A percentile compares a stretch with the other conserved stretches of the same genome.
phyloP scores from a whole-genome alignment of 306 rosid species.

The Fragaria vesca region DNA sequence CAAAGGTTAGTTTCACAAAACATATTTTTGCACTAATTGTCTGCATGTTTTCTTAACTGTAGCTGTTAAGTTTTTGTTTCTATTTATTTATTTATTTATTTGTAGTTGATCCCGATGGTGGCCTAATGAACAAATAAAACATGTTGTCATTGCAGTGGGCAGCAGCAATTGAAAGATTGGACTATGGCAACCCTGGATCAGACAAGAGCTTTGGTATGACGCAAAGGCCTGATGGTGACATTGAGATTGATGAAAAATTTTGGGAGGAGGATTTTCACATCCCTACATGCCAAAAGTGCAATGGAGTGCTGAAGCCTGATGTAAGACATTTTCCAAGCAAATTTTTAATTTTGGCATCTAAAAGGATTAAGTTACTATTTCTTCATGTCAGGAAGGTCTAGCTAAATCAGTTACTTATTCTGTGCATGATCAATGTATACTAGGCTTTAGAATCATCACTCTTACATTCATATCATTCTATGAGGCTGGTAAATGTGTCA shows the following conservation, averaged over 20 bases:
- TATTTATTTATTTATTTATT: neutral
- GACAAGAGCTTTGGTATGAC: conserved; percentile 92
- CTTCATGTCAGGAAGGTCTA: neutral
- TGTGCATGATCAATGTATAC: neutral
- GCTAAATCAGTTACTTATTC: neutral
- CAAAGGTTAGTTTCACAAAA: conserved; percentile 58
- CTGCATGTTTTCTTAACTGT: neutral
- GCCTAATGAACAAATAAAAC: conserved; percentile 6
- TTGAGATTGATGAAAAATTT: conserved; percentile 86
- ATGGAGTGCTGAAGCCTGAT: conserved; percentile 89
- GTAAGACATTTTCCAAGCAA: conserved; percentile 44
- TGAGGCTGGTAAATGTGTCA: neutral
- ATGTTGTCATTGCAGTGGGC: conserved; percentile 68
- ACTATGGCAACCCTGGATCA: conserved; percentile 66
- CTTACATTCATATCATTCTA: neutral
- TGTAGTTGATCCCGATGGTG: neutral
- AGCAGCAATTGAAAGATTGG: conserved; percentile 79
- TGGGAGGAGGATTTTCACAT: conserved; percentile 90
- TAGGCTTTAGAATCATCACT: neutral
- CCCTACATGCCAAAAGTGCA: conserved; percentile 81
- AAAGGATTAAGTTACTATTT: neutral
- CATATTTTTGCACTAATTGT: conserved; percentile 4
- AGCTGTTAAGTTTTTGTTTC: neutral
- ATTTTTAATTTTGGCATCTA: conserved; percentile 10
- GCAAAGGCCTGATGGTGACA: conserved; percentile 97